Evolutionary conservation across 2,329 filamentous ascomycete genomes (phyloP).

Genomic region (Fusarium sp.): DNA sequence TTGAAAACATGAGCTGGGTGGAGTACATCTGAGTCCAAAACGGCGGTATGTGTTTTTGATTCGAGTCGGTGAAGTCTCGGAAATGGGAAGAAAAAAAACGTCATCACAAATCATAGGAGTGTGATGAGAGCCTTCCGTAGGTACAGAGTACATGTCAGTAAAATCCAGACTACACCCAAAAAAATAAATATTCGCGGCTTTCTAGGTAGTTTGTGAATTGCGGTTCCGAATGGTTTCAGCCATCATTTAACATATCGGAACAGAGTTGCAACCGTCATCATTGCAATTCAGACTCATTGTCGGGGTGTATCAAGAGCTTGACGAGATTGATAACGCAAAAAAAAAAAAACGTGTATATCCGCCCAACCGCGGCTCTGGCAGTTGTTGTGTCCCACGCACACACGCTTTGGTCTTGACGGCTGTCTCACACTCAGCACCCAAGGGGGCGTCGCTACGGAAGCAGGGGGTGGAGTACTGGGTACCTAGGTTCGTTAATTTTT

Average conservation of each 20-base stretch:
- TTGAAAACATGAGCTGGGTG: constrained; percentile 12
- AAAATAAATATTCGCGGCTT: constrained; percentile 5
- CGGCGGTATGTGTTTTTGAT: constrained; percentile 23
- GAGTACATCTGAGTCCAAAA: constrained; percentile 17
- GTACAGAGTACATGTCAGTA: not conserved
- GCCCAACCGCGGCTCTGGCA: constrained; percentile 23
- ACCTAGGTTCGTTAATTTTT: constrained; percentile 16
- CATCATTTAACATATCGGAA: not conserved
- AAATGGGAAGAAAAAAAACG: constrained; percentile 35
- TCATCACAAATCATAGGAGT: constrained; percentile 28
- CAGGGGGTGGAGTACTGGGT: constrained; percentile 22
- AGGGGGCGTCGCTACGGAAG: constrained; percentile 39
- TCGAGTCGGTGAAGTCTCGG: constrained; percentile 46
- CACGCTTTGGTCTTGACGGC: not conserved
- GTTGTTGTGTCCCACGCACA: constrained; percentile 32
- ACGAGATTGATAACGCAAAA: constrained; percentile 42
- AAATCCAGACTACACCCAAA: constrained; percentile 31
- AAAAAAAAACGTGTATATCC: constrained; percentile 17
- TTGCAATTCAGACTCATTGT: constrained; percentile 1
- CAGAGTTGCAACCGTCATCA: not conserved
- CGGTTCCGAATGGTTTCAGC: constrained; percentile 1
- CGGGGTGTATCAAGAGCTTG: constrained; percentile 3
- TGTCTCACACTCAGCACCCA: constrained; percentile 36
- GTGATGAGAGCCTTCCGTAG: constrained; percentile 1
- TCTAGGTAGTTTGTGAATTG: constrained; percentile 4